A percentile compares a stretch with the other conserved stretches of the same genome.
Evolutionary conservation across 1,139 yeast genomes (phyloP).

Genomic region (Keqinozyma sinolaborantium): DNA sequence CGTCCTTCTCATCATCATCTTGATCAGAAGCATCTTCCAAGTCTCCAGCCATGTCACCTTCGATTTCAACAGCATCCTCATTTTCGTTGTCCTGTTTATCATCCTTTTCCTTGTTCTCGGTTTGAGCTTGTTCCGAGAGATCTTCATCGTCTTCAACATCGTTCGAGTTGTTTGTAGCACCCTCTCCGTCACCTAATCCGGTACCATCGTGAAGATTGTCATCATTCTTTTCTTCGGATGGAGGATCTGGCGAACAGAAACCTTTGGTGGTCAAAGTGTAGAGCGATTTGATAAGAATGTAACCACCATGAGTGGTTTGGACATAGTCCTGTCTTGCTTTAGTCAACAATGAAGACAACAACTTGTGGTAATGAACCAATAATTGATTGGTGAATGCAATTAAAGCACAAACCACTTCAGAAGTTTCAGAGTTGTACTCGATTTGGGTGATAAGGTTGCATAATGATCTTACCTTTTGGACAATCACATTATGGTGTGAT

Average conservation of each 20-base stretch:
- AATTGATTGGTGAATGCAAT: conserved; percentile 56
- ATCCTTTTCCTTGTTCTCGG: conserved; percentile 67
- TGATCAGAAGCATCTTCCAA: conserved; percentile 76
- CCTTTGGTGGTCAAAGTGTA: conserved; percentile 74
- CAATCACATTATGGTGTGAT: conserved; percentile 28
- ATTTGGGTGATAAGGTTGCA: conserved; percentile 17
- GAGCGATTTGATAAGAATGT: conserved; percentile 53
- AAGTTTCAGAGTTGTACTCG: conserved; percentile 32
- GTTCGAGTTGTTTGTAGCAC: conserved; percentile 70
- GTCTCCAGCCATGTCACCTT: conserved; percentile 96
- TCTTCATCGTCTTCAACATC: conserved; percentile 95
- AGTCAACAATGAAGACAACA: conserved; percentile 36
- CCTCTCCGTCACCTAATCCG: conserved; percentile 97
- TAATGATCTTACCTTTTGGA: conserved; percentile 15
- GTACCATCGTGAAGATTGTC: conserved; percentile 80
- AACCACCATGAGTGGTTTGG: conserved; percentile 59
- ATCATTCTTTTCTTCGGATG: conserved; percentile 60
- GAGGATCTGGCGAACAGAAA: conserved; percentile 88
- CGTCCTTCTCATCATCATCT: conserved; percentile 56
- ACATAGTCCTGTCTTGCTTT: conserved; percentile 45
- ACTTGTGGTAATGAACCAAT: conserved; percentile 49
- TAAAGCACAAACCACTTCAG: conserved; percentile 41
- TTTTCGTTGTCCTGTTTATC: conserved; percentile 58
- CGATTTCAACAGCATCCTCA: conserved; percentile 87
- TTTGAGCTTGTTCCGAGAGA: conserved; percentile 82